Conservation (phyloP, 1,139 yeast species). For the Yamadazyma sp. region DNA sequence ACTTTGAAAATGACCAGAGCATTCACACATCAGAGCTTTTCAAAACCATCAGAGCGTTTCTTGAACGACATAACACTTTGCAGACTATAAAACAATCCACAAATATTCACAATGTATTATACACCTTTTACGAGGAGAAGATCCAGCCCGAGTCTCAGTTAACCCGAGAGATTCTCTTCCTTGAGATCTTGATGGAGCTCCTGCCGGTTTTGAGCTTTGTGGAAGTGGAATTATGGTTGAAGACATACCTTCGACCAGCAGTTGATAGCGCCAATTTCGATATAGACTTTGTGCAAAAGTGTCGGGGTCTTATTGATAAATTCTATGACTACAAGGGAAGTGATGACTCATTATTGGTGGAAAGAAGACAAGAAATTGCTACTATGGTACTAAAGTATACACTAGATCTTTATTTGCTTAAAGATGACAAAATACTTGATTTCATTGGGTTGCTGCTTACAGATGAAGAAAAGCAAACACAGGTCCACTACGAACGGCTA, state of each 20-base stretch:
- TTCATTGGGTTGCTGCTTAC: conserved; percentile 19
- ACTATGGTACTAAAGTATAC: conserved; percentile 27
- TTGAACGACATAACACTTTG: conserved; percentile 41
- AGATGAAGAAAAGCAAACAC: conserved; percentile 25
- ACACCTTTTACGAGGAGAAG: conserved; percentile 39
- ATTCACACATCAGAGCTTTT: conserved; percentile 15
- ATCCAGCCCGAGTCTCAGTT: conserved; percentile 32
- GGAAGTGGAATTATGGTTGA: conserved; percentile 52
- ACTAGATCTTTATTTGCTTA: conserved; percentile 28
- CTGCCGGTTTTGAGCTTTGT: conserved; percentile 40
- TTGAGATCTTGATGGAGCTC: conserved; percentile 42
- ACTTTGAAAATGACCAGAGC: conserved; percentile 12
- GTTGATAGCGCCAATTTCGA: conserved; percentile 61
- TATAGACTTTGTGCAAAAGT: conserved; percentile 36
- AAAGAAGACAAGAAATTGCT: conserved; percentile 25
- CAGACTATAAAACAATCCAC: conserved; percentile 32
- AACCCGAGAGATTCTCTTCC: conserved; percentile 43
- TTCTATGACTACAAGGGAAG: conserved; percentile 24
- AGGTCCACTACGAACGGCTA: conserved; percentile 44
- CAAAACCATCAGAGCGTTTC: conserved; percentile 19
- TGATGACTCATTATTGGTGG: conserved; percentile 26
- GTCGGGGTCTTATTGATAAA: conserved; percentile 41
- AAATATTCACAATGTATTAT: conserved; percentile 51
- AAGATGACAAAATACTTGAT: conserved; percentile 14
- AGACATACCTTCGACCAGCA: conserved; percentile 52